Conservation (phyloP, 345 rosid species). For the Anacardium occidentale region DNA sequence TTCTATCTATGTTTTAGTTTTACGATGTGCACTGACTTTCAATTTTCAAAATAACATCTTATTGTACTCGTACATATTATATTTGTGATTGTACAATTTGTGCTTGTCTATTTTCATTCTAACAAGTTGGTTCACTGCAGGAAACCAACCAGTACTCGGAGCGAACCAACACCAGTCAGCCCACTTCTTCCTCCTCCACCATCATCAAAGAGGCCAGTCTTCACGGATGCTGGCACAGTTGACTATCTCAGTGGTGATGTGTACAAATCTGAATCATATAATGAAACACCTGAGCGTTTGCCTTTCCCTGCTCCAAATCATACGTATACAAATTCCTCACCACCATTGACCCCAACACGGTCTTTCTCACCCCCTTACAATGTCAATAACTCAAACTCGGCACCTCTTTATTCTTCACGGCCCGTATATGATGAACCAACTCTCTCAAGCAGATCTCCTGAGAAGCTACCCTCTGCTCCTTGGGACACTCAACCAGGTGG, state of each 20-base stretch:
- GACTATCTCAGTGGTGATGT: conserved; percentile 93
- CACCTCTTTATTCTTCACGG: conserved; percentile 34
- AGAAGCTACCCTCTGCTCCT: conserved; percentile 73
- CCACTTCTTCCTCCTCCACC: conserved; percentile 90
- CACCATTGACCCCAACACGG: conserved; percentile 34
- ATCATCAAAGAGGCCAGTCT: conserved; percentile 64
- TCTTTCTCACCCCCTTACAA: conserved; percentile 24
- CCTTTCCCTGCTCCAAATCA: conserved; percentile 36
- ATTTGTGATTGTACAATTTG: background rate
- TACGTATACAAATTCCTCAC: conserved; percentile 38
- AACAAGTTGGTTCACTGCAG: conserved; percentile 26
- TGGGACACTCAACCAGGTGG: conserved; percentile 51
- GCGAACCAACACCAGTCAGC: conserved; percentile 36
- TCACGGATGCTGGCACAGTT: conserved; percentile 38
- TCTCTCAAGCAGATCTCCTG: conserved; percentile 42
- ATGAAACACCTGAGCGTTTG: conserved; percentile 31
- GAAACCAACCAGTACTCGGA: conserved; percentile 38
- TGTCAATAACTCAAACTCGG: conserved; percentile 22
- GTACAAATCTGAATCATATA: conserved; percentile 55
- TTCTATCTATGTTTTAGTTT: background rate
- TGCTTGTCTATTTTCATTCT: background rate
- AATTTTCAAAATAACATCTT: background rate
- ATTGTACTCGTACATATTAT: background rate
- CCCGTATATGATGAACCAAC: conserved; percentile 61
- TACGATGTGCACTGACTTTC: too few species aligned